Evolutionary conservation across 495 filamentous ascomycete genomes (phyloP), one percentile per base, ranked within the genome.

Genomic region (Penicillium antarcticum): DNA sequence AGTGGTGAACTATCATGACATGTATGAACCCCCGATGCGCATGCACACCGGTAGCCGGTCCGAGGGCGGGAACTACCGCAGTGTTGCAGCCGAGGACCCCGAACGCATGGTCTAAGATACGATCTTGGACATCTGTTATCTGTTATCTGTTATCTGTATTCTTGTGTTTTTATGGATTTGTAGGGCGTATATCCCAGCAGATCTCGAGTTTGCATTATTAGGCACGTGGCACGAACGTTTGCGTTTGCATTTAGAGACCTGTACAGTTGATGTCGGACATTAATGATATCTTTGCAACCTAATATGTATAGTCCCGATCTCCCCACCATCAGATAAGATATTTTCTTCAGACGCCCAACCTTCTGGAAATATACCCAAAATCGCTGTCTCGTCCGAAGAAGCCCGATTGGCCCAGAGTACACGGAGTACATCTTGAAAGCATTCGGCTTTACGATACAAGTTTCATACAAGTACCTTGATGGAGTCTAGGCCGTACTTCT

Each of bases 11-110:
- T 98, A 96, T 66, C 86, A 88, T 17, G 81, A 79, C 32, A 83
- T 97, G 78, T 98, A 95, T 70, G 92, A 96, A 61, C 80, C 83
- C 5, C 94, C 92, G 5, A 65, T 74, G 19, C 77, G 83, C 43
- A 88, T 87, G 80, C 78, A 69, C 47, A 73, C 69, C 57, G 74
- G 67, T 4, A 48, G 57, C 10, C 44, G 60, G 11, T 48, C 48
- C 36, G 55, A 63, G 5, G 63, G 61, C 2, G 45, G 35, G 4
- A 54, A 36, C 12, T 77, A 77, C 49, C 69, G 63, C 14, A 75
- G 74, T 49, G 58, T 76, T 50, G 70, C 70, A 13, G 60, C 52
- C 29, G 72, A 75, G 18, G 74, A 75, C 29, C 63, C 63, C 13
- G 70, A 66, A 42, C 54, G 55, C 13, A 60, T 61, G 55, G 60